These are phyloP conservation scores for Rhododendron ovatum DNA, from an alignment of 148 eudicot genomes.

Conservation along the genomic window DNA sequence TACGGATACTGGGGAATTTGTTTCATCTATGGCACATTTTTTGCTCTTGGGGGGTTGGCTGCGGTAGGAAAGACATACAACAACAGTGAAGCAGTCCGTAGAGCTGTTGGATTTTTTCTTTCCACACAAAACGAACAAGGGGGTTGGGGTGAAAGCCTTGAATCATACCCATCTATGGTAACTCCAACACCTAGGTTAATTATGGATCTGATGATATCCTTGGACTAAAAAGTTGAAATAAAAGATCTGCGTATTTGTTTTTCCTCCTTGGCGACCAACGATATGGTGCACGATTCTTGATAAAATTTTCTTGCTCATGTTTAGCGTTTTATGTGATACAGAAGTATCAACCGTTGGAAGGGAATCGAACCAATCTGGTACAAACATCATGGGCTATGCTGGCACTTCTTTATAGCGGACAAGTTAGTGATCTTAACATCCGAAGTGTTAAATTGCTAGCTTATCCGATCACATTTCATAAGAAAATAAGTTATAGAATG, in stretches of 20 bases:
- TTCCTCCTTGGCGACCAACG: not conserved
- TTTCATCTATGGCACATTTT: constrained; percentile 41
- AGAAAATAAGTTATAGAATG: not conserved
- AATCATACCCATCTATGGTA: constrained; percentile 43
- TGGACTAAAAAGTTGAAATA: constrained; percentile 9
- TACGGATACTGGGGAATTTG: constrained; percentile 52
- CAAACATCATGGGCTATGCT: constrained; percentile 54
- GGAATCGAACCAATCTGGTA: constrained; percentile 32
- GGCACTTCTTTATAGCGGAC: constrained; percentile 35
- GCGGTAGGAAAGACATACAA: constrained; percentile 32
- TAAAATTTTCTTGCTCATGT: not conserved
- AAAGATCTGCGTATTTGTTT: not conserved
- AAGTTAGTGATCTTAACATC: constrained; percentile 18
- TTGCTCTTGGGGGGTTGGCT: constrained; percentile 32
- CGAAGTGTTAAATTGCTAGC: not conserved
- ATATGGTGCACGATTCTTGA: too few species aligned
- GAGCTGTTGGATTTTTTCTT: constrained; percentile 32
- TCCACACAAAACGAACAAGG: constrained; percentile 40
- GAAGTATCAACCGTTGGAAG: constrained; percentile 37
- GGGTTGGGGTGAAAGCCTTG: constrained; percentile 49
- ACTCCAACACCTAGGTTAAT: not conserved
- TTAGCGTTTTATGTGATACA: constrained; percentile 5
- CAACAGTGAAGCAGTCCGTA: constrained; percentile 32
- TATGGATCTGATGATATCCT: not conserved
- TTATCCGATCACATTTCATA: not conserved